These are phyloP conservation scores for Fusarium citri DNA, from an alignment of 2,329 filamentous ascomycete genomes.

Conservation along the genomic window DNA sequence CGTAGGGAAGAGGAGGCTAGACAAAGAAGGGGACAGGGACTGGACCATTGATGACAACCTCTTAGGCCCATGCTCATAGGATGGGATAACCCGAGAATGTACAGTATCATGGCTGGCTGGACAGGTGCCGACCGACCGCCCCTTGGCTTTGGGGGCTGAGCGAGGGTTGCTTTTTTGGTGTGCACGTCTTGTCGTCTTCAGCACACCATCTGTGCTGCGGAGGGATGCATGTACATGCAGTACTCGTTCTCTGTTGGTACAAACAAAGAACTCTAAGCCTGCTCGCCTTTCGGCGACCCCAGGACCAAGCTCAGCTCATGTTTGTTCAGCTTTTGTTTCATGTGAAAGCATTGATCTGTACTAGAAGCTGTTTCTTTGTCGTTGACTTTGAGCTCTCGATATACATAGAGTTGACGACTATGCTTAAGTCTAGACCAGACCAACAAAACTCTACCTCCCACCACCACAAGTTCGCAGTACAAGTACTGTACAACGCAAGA, in stretches of 20 bases:
- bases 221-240: constrained; percentile 19
- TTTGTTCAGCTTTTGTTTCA: background rate
- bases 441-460: background rate
- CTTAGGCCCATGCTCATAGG: constrained; percentile 13
- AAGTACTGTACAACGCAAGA: background rate
- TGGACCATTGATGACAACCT: constrained; percentile 26
- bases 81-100: background rate
- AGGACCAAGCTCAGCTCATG: constrained; percentile 1
- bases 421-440: constrained; percentile 20
- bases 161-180: constrained; percentile 8
- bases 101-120: constrained; percentile 8
- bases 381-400: background rate
- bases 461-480: constrained; percentile 1
- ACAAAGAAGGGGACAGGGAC: constrained; percentile 37
- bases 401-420: constrained; percentile 27
- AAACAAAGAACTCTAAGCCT: constrained; percentile 31
- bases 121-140: background rate
- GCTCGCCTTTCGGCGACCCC: constrained; percentile 11
- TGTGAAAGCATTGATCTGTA: background rate
- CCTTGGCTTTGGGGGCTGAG: constrained; percentile 37
- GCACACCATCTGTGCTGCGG: constrained; percentile 9
- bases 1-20: constrained; percentile 15
- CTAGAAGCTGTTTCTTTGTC: background rate
- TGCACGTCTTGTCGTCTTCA: background rate
- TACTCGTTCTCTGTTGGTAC: constrained; percentile 23